Conservation (phyloP, 1,284 basidiomycete genomes). For the Apiotrichum siamense region DNA sequence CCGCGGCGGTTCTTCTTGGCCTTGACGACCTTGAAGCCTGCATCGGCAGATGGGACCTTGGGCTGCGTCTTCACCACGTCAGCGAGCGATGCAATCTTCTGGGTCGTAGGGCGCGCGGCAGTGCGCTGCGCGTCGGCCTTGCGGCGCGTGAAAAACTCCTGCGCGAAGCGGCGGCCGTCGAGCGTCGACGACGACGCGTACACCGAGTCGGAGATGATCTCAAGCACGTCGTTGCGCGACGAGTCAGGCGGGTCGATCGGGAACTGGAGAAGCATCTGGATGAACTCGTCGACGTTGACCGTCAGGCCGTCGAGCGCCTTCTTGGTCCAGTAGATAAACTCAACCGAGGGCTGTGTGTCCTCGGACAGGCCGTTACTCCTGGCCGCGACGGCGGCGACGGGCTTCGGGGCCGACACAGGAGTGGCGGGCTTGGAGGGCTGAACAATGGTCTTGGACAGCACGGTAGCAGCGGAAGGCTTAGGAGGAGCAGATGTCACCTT, state of each 20-base stretch:
- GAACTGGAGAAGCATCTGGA: conserved; percentile 83
- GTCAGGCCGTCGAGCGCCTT: conserved; percentile 69
- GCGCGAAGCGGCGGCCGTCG: conserved; percentile 87
- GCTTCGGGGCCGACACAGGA: conserved; percentile 8
- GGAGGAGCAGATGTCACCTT: conserved; percentile 53
- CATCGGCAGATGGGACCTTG: conserved; percentile 65
- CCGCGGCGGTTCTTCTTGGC: conserved; percentile 68
- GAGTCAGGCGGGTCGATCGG: conserved; percentile 77
- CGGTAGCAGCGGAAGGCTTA: conserved; percentile 28
- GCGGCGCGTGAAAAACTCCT: conserved; percentile 79
- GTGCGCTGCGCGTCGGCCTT: conserved; percentile 61
- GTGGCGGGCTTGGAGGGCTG: conserved; percentile 7
- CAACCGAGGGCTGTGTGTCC: conserved; percentile 66
- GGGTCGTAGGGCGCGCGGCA: conserved; percentile 1
- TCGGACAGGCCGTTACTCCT: conserved; percentile 20
- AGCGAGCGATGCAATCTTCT: conserved; percentile 26
- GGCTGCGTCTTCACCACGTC: conserved; percentile 78
- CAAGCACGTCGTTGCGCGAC: conserved; percentile 54
- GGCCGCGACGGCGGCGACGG: conserved; percentile 11
- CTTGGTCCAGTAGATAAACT: conserved; percentile 88
- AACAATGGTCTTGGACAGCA: conserved; percentile 11
- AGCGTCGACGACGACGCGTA: conserved; percentile 91
- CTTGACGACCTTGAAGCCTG: conserved; percentile 85
- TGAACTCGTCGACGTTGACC: conserved; percentile 72
- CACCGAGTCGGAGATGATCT: conserved; percentile 86